Evolutionary conservation across 2,329 filamentous ascomycete genomes (phyloP).

Genomic region (Botrytis squamosa): DNA sequence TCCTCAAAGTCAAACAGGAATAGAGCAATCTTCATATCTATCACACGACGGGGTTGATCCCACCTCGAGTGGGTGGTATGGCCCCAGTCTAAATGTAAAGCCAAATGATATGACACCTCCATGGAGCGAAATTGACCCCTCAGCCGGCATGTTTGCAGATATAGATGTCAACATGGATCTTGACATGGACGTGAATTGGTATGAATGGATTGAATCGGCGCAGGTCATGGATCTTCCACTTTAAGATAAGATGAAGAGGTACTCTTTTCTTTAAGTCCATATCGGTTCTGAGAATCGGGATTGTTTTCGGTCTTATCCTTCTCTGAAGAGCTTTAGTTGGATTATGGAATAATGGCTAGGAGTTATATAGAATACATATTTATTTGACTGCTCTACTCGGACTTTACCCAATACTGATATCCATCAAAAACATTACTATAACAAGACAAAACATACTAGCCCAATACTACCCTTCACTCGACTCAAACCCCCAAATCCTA

Average conservation of each 20-base stretch:
- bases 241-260: neutral
- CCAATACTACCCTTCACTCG: neutral
- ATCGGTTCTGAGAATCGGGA: neutral
- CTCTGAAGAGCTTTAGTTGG: neutral
- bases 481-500: neutral
- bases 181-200: conserved; percentile 42
- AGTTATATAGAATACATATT: neutral
- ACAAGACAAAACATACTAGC: neutral
- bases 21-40: neutral
- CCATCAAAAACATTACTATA: neutral
- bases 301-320: neutral
- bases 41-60: conserved; percentile 16
- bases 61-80: neutral
- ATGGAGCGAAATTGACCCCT: conserved; percentile 33
- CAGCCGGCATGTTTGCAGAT: conserved; percentile 31
- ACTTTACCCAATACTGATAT: neutral
- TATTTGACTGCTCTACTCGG: neutral
- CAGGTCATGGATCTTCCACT: conserved; percentile 28
- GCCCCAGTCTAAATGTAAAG: conserved; percentile 25
- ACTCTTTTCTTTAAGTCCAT: neutral
- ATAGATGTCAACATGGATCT: conserved; percentile 37
- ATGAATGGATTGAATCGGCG: conserved; percentile 42
- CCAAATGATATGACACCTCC: conserved; percentile 31
- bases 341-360: neutral
- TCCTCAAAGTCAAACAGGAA: conserved; percentile 4